Evolutionary conservation across 225 moss, liverwort and hornwort species (phyloP).

Genomic region (Thuidium tamariscinum): DNA sequence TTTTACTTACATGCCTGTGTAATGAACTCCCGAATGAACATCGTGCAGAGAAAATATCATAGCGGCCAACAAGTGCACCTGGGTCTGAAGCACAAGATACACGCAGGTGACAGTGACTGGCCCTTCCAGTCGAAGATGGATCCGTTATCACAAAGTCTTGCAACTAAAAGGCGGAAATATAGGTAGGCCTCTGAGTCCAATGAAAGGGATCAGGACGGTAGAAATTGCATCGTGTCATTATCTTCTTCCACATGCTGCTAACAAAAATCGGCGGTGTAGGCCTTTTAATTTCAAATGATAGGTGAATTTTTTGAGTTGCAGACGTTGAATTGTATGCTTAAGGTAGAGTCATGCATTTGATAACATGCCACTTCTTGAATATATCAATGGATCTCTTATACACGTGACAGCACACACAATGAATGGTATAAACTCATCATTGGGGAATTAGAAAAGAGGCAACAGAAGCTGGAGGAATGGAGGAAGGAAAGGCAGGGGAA

Average conservation of each 20-base stretch:
- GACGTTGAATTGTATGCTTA: neutral
- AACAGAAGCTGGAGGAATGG: slow-evolving; percentile 61
- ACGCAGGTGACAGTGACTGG: slow-evolving; percentile 22
- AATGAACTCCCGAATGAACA: neutral
- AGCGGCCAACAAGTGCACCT: slow-evolving; percentile 38
- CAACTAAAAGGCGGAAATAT: slow-evolving; percentile 61
- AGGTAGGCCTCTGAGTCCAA: slow-evolving; percentile 18
- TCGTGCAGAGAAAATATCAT: slow-evolving; percentile 46
- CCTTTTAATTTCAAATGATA: neutral
- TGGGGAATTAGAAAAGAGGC: slow-evolving; percentile 64
- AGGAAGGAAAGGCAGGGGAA: slow-evolving; percentile 49
- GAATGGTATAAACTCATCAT: slow-evolving; percentile 78
- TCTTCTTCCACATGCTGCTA: neutral
- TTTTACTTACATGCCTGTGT: neutral
- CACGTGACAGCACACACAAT: slow-evolving; percentile 55
- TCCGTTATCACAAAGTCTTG: slow-evolving; percentile 64
- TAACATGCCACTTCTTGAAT: neutral
- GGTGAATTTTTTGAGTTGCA: neutral
- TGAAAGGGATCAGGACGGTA: neutral
- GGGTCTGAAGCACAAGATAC: slow-evolving; percentile 62
- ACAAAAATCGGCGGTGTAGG: neutral
- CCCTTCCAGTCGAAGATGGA: slow-evolving; percentile 79
- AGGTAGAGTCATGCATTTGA: neutral
- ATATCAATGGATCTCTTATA: neutral
- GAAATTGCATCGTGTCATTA: neutral